phyloP scores from a whole-genome alignment of 2,329 filamentous ascomycete genomes.

The Dichotomopilus funicola region DNA sequence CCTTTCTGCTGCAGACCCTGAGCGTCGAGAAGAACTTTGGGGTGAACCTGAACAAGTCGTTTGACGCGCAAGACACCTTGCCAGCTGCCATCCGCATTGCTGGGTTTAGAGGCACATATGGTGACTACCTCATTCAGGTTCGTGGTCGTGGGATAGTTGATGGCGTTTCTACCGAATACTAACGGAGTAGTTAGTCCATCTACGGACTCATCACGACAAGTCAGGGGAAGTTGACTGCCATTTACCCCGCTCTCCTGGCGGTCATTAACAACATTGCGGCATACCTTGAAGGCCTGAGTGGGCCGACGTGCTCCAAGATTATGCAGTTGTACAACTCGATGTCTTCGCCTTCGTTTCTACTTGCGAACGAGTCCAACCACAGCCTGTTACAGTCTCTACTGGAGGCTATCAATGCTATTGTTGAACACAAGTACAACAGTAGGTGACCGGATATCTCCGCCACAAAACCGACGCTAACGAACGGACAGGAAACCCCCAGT shows the following conservation, averaged over 20 bases:
- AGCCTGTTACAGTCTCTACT: slow-evolving; percentile 71
- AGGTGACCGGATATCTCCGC: slow-evolving; percentile 28
- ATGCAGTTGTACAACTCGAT: slow-evolving; percentile 86
- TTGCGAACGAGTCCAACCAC: slow-evolving; percentile 90
- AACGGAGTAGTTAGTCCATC: slow-evolving; percentile 57
- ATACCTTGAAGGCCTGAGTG: slow-evolving; percentile 70
- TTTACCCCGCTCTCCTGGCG: slow-evolving; percentile 85
- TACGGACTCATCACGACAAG: slow-evolving; percentile 86
- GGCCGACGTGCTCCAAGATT: slow-evolving; percentile 70
- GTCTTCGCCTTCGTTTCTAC: slow-evolving; percentile 85
- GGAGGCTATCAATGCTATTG: slow-evolving; percentile 80
- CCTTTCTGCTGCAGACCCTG: slow-evolving; percentile 91
- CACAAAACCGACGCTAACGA: background rate
- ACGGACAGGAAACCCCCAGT: slow-evolving; percentile 64
- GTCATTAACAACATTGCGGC: slow-evolving; percentile 92
- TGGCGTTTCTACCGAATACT: background rate
- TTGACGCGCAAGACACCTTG: slow-evolving; percentile 82
- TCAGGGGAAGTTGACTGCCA: slow-evolving; percentile 81
- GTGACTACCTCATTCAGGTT: slow-evolving; percentile 87
- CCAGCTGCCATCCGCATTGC: slow-evolving; percentile 73
- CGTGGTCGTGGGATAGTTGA: slow-evolving; percentile 27
- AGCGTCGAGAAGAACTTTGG: slow-evolving; percentile 91
- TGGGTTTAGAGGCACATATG: slow-evolving; percentile 84
- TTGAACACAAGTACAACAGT: slow-evolving; percentile 83
- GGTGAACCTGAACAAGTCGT: slow-evolving; percentile 78